A percentile compares a stretch with the other conserved stretches of the same genome.
These are phyloP conservation scores for Piromyces finnis DNA, from an alignment of 192 early-diverging fungal genomes.

Conservation along the genomic window DNA sequence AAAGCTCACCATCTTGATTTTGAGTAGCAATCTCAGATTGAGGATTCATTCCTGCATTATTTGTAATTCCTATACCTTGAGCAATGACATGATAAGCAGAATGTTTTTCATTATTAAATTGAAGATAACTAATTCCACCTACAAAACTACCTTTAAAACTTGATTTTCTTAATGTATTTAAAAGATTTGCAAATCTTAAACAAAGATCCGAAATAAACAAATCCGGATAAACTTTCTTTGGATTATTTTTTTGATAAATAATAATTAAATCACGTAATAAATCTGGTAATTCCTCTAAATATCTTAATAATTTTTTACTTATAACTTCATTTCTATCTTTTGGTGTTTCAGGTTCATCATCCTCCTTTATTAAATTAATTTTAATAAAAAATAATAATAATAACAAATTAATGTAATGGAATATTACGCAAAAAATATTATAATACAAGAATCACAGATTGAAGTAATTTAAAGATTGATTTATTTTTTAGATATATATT, in stretches of 20 bases:
- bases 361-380: background rate
- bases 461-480: no score
- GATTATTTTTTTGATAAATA: background rate
- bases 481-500: no score
- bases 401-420: no score
- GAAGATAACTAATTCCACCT: background rate
- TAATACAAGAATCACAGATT: no score
- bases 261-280: background rate
- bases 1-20: background rate
- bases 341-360: background rate
- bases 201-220: background rate
- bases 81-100: background rate
- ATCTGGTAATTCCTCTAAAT: background rate
- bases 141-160: background rate
- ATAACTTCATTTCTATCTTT: background rate
- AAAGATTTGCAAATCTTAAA: background rate
- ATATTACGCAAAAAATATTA: no score
- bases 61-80: background rate
- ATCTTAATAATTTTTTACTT: background rate
- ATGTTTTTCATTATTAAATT: background rate
- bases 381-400: no score
- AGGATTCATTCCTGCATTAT: background rate
- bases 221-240: background rate
- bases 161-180: background rate
- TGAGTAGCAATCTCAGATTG: background rate